Percentiles rank a stretch among this genome's conserved stretches.
phyloP scores from a whole-genome alignment of 192 early-diverging fungal genomes.

The Coemansia asiatica region DNA sequence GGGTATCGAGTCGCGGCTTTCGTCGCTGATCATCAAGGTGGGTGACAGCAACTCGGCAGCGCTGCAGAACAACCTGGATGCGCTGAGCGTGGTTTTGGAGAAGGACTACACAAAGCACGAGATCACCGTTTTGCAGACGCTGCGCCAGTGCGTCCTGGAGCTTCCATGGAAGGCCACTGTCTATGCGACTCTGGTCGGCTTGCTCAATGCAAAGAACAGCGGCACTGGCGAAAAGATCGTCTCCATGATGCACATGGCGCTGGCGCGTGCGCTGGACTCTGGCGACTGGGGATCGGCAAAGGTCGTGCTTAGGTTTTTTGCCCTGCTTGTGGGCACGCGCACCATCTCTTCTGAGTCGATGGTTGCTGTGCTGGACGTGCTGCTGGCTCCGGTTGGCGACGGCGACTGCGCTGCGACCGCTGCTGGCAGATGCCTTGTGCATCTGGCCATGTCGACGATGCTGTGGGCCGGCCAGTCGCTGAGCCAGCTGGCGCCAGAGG shows the following conservation, averaged over 20 bases:
- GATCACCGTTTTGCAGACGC: conserved; percentile 59
- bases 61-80: conserved; percentile 64
- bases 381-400: conserved; percentile 58
- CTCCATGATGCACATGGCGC: conserved; percentile 52
- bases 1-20: conserved; percentile 67
- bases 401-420: conserved; percentile 17
- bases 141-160: conserved; percentile 50
- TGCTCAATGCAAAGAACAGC: conserved; percentile 75
- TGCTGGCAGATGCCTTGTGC: conserved; percentile 68
- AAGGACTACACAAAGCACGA: conserved; percentile 71
- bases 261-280: conserved; percentile 59
- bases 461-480: conserved; percentile 67
- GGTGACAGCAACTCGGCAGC: conserved; percentile 71
- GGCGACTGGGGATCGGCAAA: conserved; percentile 75
- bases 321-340: conserved; percentile 73
- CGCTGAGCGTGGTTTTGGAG: conserved; percentile 67
- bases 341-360: conserved; percentile 69
- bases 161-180: conserved; percentile 47
- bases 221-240: conserved; percentile 69
- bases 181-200: conserved; percentile 79
- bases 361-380: conserved; percentile 62
- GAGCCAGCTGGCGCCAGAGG: conserved; percentile 19
- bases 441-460: conserved; percentile 71
- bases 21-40: conserved; percentile 72
- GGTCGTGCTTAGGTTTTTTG: conserved; percentile 78